Evolutionary conservation across 768 basidiomycete genomes (phyloP).

Genomic region (Lactarius indigo): DNA sequence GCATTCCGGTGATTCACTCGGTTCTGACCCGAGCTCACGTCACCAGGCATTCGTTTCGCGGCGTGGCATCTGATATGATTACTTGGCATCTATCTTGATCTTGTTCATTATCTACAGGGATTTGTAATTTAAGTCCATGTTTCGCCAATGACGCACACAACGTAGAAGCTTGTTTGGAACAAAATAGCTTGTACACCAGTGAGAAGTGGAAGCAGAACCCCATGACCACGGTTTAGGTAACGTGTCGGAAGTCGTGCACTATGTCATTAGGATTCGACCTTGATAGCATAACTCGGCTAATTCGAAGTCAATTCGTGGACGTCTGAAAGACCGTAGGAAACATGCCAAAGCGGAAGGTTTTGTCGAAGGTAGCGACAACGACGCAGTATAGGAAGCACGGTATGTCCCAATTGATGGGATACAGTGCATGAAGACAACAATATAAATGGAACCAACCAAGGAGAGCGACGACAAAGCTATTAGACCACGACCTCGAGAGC

Average conservation of each 20-base stretch:
- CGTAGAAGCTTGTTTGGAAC: slow-evolving; percentile 8
- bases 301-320: slow-evolving; percentile 2
- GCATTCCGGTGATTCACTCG: neutral
- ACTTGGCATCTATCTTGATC: neutral
- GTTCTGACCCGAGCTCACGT: slow-evolving; percentile 24
- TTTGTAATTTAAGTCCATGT: slow-evolving; percentile 5
- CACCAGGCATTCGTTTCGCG: slow-evolving; percentile 36
- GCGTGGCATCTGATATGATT: slow-evolving; percentile 27
- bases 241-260: slow-evolving; percentile 56
- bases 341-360: slow-evolving; percentile 58
- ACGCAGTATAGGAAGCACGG: slow-evolving; percentile 53
- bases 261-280: slow-evolving; percentile 58
- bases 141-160: slow-evolving; percentile 17
- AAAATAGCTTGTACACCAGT: slow-evolving; percentile 25
- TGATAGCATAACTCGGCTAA: slow-evolving; percentile 55
- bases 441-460: slow-evolving; percentile 7
- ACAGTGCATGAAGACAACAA: neutral
- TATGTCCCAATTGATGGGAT: slow-evolving; percentile 39
- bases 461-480: slow-evolving; percentile 20
- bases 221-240: slow-evolving; percentile 29
- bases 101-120: neutral
- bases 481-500: slow-evolving; percentile 2
- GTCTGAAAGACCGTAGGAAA: neutral
- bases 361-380: slow-evolving; percentile 50
- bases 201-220: slow-evolving; percentile 28